Evolutionary conservation across 2,329 filamentous ascomycete genomes (phyloP).

Genomic region (Fonsecaea nubica): DNA sequence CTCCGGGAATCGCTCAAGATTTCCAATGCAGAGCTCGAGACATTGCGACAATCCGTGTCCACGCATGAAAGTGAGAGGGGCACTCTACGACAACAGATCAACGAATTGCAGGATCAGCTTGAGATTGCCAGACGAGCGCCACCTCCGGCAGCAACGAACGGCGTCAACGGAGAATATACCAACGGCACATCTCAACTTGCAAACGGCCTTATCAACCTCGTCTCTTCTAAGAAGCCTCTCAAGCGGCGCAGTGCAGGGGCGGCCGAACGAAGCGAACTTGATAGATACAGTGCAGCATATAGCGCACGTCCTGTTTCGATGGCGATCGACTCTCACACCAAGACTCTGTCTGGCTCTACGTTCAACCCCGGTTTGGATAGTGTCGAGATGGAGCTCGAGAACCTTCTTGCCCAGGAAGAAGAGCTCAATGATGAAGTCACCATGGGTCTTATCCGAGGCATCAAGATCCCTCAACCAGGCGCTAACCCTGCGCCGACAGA

Average conservation of each 20-base stretch:
- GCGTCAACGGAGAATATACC: conserved; percentile 59
- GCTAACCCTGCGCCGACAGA: conserved; percentile 89
- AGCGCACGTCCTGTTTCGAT: conserved; percentile 96
- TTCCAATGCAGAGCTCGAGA: conserved; percentile 81
- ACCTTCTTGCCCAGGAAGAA: conserved; percentile 91
- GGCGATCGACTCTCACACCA: conserved; percentile 75
- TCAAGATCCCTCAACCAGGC: conserved; percentile 91
- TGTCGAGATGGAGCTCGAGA: conserved; percentile 93
- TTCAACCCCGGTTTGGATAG: conserved; percentile 85
- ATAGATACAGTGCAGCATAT: conserved; percentile 90
- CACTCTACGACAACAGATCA: conserved; percentile 83
- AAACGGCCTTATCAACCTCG: conserved; percentile 90
- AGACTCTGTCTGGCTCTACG: conserved; percentile 74
- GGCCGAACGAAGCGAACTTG: conserved; percentile 76
- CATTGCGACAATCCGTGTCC: conserved; percentile 74
- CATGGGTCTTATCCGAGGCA: conserved; percentile 91
- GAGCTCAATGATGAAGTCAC: conserved; percentile 96
- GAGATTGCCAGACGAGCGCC: conserved; percentile 81
- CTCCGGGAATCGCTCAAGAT: conserved; percentile 81
- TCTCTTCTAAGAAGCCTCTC: conserved; percentile 96
- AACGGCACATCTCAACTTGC: conserved; percentile 67
- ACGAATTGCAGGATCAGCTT: conserved; percentile 89
- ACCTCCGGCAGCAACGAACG: conserved; percentile 64
- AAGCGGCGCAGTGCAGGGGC: conserved; percentile 82
- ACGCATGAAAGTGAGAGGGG: conserved; percentile 84